Base-by-base conservation (phyloP, 1,139 yeast species). In the Nadsonia commutata region DNA sequence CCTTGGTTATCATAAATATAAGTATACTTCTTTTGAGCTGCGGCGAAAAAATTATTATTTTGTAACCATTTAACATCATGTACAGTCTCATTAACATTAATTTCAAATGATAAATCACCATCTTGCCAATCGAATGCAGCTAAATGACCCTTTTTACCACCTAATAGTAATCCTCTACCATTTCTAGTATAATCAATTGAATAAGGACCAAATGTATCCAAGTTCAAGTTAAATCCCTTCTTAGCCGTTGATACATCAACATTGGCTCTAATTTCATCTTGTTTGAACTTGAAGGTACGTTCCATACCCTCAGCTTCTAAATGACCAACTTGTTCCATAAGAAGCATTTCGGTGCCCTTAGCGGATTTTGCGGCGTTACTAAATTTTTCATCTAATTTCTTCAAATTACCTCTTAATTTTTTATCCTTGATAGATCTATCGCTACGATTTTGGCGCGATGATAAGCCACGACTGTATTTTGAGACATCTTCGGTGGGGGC, bases 71-170 rank as follows among this genome's bases (percentile, higher is more conserved):
- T 82, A 37, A 88, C 95, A 1, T 88, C 94, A 56, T 84, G 74
- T 8, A 86, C 84, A 0, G 97, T 85, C 62, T 93, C 98, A 53
- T 81, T 80, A 21, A 93, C 67, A 56, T 84, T 77, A 44, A 93
- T 62, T 60, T 93, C 99, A 43, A 94, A 78, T 46, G 76, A 80
- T 40, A 90, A 65, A 39, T 67, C 68, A 11, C 98, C 97, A 40
- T 78, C 76, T 58, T 94, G 76, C 97, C 98, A 93, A 63, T 93
- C 96, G 67, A 93, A 80, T 3, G 94, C 76, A 0, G 98, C 97
- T 44, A 93, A 78, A 66, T 93, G 98, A 2, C 99, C 99, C 58
- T 85, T 86, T 41, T 70, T 68, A 17, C 99, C 98, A 11, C 90
- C 94, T 31, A 93, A 66, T 42, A 93, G 69, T 44, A 93, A 62